Evolutionary conservation across 768 basidiomycete genomes (phyloP).

Genomic region (Lyophyllum decastes): DNA sequence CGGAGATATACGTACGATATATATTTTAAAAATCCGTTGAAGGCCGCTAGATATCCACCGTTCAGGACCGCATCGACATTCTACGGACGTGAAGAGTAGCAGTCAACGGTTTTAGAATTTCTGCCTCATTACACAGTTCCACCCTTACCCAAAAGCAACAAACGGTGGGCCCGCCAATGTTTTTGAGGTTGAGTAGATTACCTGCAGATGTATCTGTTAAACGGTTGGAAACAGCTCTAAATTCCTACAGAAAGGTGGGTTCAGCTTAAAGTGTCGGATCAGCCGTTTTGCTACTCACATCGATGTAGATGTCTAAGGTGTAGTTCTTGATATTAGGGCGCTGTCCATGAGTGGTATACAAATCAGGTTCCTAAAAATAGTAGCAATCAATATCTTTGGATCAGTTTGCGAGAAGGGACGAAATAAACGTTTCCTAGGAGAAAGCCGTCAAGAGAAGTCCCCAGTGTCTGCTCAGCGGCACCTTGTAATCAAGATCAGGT

Average conservation of each 20-base stretch:
- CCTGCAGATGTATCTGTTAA: constrained; percentile 38
- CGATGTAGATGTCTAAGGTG: constrained; percentile 45
- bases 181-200: constrained; percentile 36
- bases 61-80: constrained; percentile 43
- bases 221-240: constrained; percentile 32
- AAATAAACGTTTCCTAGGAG: constrained; percentile 47
- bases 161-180: constrained; percentile 50
- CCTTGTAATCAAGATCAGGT: constrained; percentile 15
- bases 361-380: constrained; percentile 54
- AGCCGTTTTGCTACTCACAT: constrained; percentile 26
- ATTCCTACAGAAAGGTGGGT: constrained; percentile 36
- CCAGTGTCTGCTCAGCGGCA: constrained; percentile 37
- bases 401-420: constrained; percentile 4
- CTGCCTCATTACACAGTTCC: too few species aligned
- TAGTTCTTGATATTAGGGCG: constrained; percentile 47
- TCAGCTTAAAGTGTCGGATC: background rate
- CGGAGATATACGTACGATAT: constrained; percentile 37
- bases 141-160: constrained; percentile 51
- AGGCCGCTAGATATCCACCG: constrained; percentile 39
- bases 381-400: background rate
- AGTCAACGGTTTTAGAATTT: background rate
- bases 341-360: constrained; percentile 46
- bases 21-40: constrained; percentile 44
- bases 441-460: constrained; percentile 42
- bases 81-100: constrained; percentile 23